phyloP scores from a whole-genome alignment of 2,329 filamentous ascomycete genomes.

The Pseudophaeomoniella oleicola region DNA sequence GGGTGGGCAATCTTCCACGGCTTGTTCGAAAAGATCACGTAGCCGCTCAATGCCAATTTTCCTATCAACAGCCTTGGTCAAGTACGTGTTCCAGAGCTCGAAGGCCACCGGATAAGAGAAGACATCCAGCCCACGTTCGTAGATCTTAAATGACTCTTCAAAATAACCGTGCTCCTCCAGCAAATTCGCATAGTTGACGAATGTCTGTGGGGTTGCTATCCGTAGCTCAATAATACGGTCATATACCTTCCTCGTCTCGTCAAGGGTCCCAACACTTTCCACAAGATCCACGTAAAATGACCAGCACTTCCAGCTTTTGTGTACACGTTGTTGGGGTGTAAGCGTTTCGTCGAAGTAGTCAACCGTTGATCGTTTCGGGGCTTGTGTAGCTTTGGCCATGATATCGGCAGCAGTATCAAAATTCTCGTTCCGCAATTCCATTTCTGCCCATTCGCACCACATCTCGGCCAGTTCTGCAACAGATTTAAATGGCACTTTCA shows the following conservation, averaged over 20 bases:
- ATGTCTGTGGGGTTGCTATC: constrained; percentile 93
- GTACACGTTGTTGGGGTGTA: constrained; percentile 86
- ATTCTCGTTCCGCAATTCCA: constrained; percentile 91
- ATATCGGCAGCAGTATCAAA: constrained; percentile 89
- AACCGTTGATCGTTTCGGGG: constrained; percentile 94
- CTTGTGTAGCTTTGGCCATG: constrained; percentile 93
- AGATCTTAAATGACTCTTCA: constrained; percentile 96
- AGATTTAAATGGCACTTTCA: constrained; percentile 95
- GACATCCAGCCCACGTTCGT: constrained; percentile 90
- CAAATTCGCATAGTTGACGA: constrained; percentile 95
- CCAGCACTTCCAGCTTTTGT: constrained; percentile 99
- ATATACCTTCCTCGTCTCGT: constrained; percentile 88
- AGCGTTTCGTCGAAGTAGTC: constrained; percentile 96
- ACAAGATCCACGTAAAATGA: constrained; percentile 98
- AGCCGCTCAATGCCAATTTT: constrained; percentile 91
- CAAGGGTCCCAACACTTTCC: constrained; percentile 78
- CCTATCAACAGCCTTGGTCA: constrained; percentile 91
- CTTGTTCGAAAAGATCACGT: constrained; percentile 92
- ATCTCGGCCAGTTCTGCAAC: constrained; percentile 94
- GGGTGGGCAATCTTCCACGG: constrained; percentile 83
- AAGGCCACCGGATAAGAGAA: constrained; percentile 98
- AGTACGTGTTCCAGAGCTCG: constrained; percentile 95
- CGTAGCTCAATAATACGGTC: constrained; percentile 96
- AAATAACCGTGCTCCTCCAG: constrained; percentile 90
- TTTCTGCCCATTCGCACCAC: constrained; percentile 98